Base-by-base conservation (phyloP, 2,329 filamentous ascomycete species). In the Monilinia fructicola region DNA sequence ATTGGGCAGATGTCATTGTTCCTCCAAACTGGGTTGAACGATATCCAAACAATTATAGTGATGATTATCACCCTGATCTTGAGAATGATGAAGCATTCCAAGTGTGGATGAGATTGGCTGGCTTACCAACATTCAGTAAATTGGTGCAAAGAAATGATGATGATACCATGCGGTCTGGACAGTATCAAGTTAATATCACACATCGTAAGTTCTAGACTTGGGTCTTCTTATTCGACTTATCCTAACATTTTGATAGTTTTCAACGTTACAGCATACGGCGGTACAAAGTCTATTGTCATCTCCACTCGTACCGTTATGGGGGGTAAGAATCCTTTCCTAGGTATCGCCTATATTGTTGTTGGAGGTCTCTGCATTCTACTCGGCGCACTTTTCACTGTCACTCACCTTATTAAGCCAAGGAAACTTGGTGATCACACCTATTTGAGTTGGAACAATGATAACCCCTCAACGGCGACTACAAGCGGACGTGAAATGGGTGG, bases 351-450 rank as follows among this genome's bases (percentile, higher is more conserved):
- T 78, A 84, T 98, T 38, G 92, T 96, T 21, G 92, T 99, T 14
- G 94, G 93, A 66, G 95, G 94, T 58, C 84, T 98, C 67, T 99
- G 95, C 80, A 90, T 99, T 73, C 77, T 97, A 38, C 86, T 99
- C 11, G 95, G 95, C 61, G 87, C 87, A 35, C 77, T 98, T 65
- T 99, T 99, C 80, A 93, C 94, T 44, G 84, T 92, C 69, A 93
- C 92, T 0, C 93, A 98, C 80, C 83, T 98, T 70, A 88, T 99
- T 78, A 93, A 91, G 77, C 95, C 95, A 69, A 94, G 95, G 75
- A 99, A 98, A 90, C 86, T 99, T 53, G 95, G 95, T 69, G 95
- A 99, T 78, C 95, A 98, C 79, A 97, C 93, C 11, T 98, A 99
- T 78, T 85, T 99, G 59, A 95, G 92, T 31, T 99, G 95, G 95